These are phyloP conservation scores for Puccinia novopanici DNA, from an alignment of 1,284 basidiomycete genomes.

Conservation along the genomic window DNA sequence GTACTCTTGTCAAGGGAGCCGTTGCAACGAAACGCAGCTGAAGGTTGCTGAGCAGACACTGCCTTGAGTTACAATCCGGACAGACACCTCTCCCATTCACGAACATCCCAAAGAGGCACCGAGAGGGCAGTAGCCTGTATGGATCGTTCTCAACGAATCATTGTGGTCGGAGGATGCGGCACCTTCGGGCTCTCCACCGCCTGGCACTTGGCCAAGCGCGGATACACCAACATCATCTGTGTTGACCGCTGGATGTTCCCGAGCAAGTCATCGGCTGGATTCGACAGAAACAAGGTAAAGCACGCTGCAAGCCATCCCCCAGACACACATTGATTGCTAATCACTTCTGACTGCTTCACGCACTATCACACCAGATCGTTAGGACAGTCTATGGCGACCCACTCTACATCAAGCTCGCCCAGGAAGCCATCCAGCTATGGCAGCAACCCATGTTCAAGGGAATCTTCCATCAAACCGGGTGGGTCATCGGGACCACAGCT, in stretches of 20 bases:
- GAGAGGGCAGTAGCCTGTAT: not conserved
- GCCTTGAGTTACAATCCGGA: no score
- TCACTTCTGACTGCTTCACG: no score
- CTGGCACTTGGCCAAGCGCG: slow-evolving; percentile 46
- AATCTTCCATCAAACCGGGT: slow-evolving; percentile 33
- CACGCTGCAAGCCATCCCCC: not conserved
- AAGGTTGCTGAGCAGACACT: no score
- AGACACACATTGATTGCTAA: no score
- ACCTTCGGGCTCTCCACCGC: slow-evolving; percentile 48
- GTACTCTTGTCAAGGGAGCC: no score
- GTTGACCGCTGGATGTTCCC: slow-evolving; percentile 45
- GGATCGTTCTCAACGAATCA: slow-evolving; percentile 29
- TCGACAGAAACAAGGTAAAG: slow-evolving; percentile 43
- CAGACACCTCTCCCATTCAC: not conserved
- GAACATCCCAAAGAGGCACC: not conserved
- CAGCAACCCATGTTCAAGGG: slow-evolving; percentile 41
- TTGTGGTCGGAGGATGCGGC: slow-evolving; percentile 48
- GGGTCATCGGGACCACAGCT: slow-evolving; percentile 33
- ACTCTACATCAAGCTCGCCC: slow-evolving; percentile 42
- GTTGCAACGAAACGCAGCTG: no score
- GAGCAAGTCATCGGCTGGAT: slow-evolving; percentile 41
- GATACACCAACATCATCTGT: slow-evolving; percentile 42
- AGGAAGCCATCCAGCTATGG: slow-evolving; percentile 43
- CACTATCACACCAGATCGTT: no score
- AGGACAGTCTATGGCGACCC: slow-evolving; percentile 31